Evolutionary conservation across 2,329 filamentous ascomycete genomes (phyloP), one percentile per base, ranked within the genome.

Genomic region (Penicillium sp.): DNA sequence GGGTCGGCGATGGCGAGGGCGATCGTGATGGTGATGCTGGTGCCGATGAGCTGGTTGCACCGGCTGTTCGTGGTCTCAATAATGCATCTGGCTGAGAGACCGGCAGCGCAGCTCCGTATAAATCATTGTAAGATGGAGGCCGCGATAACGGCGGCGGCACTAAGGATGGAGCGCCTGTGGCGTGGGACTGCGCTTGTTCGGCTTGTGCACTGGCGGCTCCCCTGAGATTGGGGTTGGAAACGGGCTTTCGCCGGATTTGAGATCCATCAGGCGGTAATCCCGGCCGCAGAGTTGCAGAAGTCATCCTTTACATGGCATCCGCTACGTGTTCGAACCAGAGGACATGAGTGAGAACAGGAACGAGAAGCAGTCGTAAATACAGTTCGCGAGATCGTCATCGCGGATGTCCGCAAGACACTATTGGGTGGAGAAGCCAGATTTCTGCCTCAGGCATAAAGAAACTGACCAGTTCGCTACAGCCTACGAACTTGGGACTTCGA

Each of bases 181-280:
- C 57, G 47, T 56, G 60, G 19, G 22, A 43, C 39, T 55, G 27
- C 3, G 43, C 35, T 39, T 46, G 60, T 55, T 55, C 54, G 19
- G 50, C 54, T 55, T 66, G 61, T 47, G 50, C 57, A 56, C 50
- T 37, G 31, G 63, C 60, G 5, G 61, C 59, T 31, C 52, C 65
- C 55, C 66, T 58, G 40, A 68, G 46, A 47, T 68, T 68, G 11
- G 64, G 66, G 43, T 66, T 67, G 37, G 64, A 68, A 16, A 68
- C 60, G 4, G 66, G 66, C 46, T 69, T 69, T 19, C 66, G 64
- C 22, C 31, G 61, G 43, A 67, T 60, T 16, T 49, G 61, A 41
- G 66, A 62, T 27, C 41, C 33, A 53, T 66, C 63, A 16, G 60
- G 43, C 9, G 59, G 56, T 18, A 47, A 10, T 3, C 50, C 58